Conservation (phyloP, 176 grass and related monocot genomes). For the Stipa capillata region DNA sequence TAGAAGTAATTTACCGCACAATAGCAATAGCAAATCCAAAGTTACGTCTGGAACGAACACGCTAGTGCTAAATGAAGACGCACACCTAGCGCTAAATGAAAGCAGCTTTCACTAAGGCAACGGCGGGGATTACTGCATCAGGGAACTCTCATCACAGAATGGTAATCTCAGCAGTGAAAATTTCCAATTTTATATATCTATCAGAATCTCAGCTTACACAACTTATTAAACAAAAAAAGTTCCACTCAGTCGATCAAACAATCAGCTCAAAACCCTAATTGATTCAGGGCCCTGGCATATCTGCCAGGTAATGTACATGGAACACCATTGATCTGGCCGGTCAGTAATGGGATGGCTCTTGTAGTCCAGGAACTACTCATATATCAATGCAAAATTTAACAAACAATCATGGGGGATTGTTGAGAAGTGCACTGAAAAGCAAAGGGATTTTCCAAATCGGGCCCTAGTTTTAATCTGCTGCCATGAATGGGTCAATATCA, state of each 20-base stretch:
- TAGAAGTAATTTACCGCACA: not conserved
- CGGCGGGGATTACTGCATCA: not conserved
- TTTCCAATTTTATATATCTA: constrained; percentile 28
- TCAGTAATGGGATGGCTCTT: constrained; percentile 7
- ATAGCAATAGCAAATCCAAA: not conserved
- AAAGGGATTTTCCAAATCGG: not conserved
- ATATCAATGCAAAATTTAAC: constrained; percentile 28
- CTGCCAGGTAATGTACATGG: constrained; percentile 39
- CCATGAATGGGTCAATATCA: constrained; percentile 82
- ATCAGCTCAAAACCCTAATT: constrained; percentile 33
- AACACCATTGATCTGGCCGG: constrained; percentile 31
- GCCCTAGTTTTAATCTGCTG: constrained; percentile 44
- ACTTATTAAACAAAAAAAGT: constrained; percentile 33
- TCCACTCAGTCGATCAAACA: constrained; percentile 26
- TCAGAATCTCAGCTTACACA: constrained; percentile 22
- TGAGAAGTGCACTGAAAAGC: constrained; percentile 14
- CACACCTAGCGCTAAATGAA: not conserved
- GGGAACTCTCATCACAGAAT: not conserved
- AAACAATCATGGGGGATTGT: not conserved
- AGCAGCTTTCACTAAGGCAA: not conserved
- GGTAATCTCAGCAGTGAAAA: not conserved
- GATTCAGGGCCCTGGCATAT: constrained; percentile 12
- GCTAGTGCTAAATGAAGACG: not conserved
- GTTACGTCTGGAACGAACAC: too few relatives aligned
- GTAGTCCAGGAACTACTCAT: constrained; percentile 3